Base-by-base conservation (phyloP, 192 early-diverging fungal species). In the Obelidium mucronatum region DNA sequence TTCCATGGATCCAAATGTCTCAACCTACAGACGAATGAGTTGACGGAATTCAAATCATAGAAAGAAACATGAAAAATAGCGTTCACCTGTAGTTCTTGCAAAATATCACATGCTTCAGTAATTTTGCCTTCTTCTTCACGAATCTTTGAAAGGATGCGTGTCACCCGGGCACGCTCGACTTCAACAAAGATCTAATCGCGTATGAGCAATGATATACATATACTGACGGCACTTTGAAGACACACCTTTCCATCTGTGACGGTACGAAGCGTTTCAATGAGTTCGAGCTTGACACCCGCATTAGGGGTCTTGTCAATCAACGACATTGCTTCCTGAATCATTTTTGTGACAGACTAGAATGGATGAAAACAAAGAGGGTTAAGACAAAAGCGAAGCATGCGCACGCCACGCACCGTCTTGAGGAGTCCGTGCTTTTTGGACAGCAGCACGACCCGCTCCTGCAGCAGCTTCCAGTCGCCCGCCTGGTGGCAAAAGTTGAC, bases 141-240 rank as follows among this genome's bases (percentile, higher is more conserved):
- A 61, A 99, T 95, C 67, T 91, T 93, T 26, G 94, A 90, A 54
- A 97, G 85, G 70, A 92, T 94, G 30, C 93, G 87, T 11, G 98
- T 98, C 77, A 99, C 83, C 6, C 98, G 90, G 8, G 98, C 98
- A 22, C 97, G 90, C 80, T 98, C 96, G 2, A 98, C 95, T 84
- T 99, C 98, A n/a, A 99, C 94, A 82, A 95, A 97, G 56, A 99
- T 98, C 93, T 95, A 53, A n/a, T n/a, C n/a, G n/a, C n/a, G n/a
- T n/a, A n/a, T n/a, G n/a, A n/a, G n/a, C n/a, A n/a, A n/a, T n/a
- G n/a, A n/a, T n/a, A n/a, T n/a, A 37, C 33, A 6, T 40, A 67
- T 19, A 68, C 3, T 66, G 8, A 35, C 64, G 3, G 17, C 0
- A 40, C 30, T 48, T 2, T n/a, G 42, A 44, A 11, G 17, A 44